Conservation (phyloP, 129 eudicot genomes). For the Calendula officinalis region DNA sequence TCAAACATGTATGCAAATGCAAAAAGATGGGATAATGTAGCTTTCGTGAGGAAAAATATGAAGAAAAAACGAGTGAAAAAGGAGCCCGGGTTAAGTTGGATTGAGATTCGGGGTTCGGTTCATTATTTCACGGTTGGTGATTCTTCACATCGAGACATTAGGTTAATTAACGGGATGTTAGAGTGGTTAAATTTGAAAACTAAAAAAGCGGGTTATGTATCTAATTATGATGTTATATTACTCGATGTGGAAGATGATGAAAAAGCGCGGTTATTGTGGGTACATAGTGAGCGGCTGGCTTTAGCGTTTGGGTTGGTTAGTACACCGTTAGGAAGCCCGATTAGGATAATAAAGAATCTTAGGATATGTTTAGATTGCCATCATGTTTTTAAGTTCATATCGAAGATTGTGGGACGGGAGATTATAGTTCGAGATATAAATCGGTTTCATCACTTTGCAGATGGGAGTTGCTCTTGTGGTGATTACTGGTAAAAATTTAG, state of each 20-base stretch:
- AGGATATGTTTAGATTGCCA: conserved; percentile 82
- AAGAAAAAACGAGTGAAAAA: conserved; percentile 65
- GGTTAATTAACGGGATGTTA: conserved; percentile 62
- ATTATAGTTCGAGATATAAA: conserved; percentile 77
- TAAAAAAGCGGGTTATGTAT: conserved; percentile 45
- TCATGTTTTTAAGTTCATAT: conserved; percentile 59
- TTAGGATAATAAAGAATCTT: conserved; percentile 77
- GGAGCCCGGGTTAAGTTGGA: conserved; percentile 84
- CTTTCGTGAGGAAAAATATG: conserved; percentile 68
- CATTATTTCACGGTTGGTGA: conserved; percentile 77
- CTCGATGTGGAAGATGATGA: conserved; percentile 88
- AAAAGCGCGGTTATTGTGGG: conserved; percentile 63
- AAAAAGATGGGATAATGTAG: conserved; percentile 74
- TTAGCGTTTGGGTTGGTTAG: conserved; percentile 62
- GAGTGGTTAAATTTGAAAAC: conserved; percentile 65
- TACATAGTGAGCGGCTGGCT: conserved; percentile 78
- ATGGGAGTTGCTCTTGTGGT: conserved; percentile 75
- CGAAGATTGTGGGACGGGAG: conserved; percentile 55
- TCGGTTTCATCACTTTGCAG: conserved; percentile 70
- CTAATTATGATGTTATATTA: conserved; percentile 53
- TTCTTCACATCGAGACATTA: conserved; percentile 54
- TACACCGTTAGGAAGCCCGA: conserved; percentile 49
- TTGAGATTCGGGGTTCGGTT: conserved; percentile 59
- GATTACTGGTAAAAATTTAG: conserved; percentile 95
- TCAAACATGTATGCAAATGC: conserved; percentile 67